phyloP scores from a whole-genome alignment of 306 rosid species.

The Argentina anserina region DNA sequence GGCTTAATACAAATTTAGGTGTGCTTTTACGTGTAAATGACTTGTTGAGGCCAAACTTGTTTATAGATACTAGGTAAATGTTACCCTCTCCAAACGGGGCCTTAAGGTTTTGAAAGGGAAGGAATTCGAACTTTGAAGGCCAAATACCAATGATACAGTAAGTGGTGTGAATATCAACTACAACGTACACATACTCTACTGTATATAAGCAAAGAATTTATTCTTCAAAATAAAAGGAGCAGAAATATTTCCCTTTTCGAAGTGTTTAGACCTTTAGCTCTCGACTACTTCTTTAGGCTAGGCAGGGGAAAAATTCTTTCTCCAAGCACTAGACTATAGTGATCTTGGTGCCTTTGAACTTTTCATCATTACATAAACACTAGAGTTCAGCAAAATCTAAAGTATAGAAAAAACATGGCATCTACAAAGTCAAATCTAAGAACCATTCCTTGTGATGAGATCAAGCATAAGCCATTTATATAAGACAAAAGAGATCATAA shows the following conservation, averaged over 20 bases:
- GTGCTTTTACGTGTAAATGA: neutral
- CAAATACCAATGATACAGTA: neutral
- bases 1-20: neutral
- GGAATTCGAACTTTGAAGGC: neutral
- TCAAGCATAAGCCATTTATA: neutral
- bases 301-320: neutral
- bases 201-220: conserved; percentile 18
- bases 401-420: conserved; percentile 7
- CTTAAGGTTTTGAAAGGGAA: neutral
- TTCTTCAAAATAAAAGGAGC: conserved; percentile 11
- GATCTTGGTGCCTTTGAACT: conserved; percentile 21
- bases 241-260: neutral
- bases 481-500: neutral
- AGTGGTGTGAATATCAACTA: neutral
- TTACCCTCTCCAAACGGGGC: neutral
- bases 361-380: conserved; percentile 26
- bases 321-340: conserved; percentile 16
- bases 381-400: neutral
- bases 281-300: neutral
- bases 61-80: neutral
- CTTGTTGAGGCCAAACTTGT: neutral
- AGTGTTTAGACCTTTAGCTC: conserved; percentile 3
- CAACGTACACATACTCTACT: neutral
- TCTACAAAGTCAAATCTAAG: conserved; percentile 9
- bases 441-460: neutral